A percentile compares a stretch with the other conserved stretches of the same genome.
Evolutionary conservation across 495 filamentous ascomycete species (phyloP).

Genomic region (Neurospora terricola): DNA sequence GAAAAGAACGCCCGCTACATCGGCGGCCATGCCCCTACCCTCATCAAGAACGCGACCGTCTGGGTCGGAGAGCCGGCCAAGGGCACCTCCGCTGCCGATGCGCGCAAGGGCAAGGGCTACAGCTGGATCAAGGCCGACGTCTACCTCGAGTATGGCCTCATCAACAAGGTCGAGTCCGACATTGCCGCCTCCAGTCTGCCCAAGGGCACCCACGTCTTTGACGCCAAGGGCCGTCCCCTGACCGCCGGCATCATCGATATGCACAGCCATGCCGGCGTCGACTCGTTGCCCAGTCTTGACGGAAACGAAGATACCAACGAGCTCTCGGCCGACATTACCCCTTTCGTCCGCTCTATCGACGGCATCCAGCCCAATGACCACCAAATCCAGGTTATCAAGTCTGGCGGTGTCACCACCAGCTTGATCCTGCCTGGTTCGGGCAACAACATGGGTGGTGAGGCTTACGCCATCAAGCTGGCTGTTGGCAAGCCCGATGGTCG

Average conservation of each 20-base stretch:
- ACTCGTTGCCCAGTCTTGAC: constrained; percentile 28
- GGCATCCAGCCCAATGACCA: constrained; percentile 39
- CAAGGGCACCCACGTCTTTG: constrained; percentile 30
- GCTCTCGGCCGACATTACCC: constrained; percentile 40
- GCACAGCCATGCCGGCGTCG: constrained; percentile 50
- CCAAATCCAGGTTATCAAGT: constrained; percentile 51
- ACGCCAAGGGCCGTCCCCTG: constrained; percentile 47
- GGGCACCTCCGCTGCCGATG: constrained; percentile 30
- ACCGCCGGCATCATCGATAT: constrained; percentile 59
- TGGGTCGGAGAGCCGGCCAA: constrained; percentile 42
- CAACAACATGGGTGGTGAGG: constrained; percentile 61
- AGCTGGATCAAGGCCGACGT: constrained; percentile 36
- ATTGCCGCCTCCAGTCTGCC: constrained; percentile 25
- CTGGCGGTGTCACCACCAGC: constrained; percentile 57
- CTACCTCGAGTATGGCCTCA: constrained; percentile 38
- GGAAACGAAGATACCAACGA: constrained; percentile 45
- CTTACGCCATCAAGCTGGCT: constrained; percentile 52
- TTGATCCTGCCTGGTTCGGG: constrained; percentile 54
- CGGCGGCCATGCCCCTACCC: constrained; percentile 34
- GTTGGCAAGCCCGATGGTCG: constrained; percentile 37
- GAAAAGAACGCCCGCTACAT: constrained; percentile 39
- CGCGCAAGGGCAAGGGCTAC: constrained; percentile 37
- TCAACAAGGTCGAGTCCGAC: constrained; percentile 28
- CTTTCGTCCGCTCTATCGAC: constrained; percentile 50
- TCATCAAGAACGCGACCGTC: constrained; percentile 42